phyloP scores from a whole-genome alignment of 768 basidiomycete genomes.

The Suillus weaverae region DNA sequence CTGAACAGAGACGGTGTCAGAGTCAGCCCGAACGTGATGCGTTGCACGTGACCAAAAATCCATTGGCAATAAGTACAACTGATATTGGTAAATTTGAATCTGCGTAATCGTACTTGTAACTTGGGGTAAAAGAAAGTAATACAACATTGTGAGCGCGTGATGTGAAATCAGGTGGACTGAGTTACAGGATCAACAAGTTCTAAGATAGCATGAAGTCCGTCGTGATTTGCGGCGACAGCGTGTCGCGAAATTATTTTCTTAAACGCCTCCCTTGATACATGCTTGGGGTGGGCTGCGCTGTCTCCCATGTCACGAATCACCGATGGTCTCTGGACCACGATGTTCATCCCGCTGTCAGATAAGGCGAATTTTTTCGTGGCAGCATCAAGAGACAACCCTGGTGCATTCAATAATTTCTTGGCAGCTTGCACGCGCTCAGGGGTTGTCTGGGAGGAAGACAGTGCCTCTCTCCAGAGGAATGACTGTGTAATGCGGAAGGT shows the following conservation, averaged over 20 bases:
- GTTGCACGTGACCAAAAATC: background rate
- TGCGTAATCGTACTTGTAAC: background rate
- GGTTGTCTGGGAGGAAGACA: background rate
- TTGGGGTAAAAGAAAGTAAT: background rate
- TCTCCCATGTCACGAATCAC: background rate
- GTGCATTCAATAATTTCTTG: background rate
- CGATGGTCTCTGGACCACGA: background rate
- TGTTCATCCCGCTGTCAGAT: background rate
- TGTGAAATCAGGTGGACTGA: background rate
- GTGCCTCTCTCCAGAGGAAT: slow-evolving; percentile 3
- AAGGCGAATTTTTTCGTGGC: background rate
- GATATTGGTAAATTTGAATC: background rate
- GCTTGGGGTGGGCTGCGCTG: background rate
- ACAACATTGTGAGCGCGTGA: background rate
- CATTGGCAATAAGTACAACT: too few species aligned
- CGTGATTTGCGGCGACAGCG: background rate
- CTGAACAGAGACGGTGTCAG: background rate
- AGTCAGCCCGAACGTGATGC: background rate
- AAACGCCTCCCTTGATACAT: background rate
- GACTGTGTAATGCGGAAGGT: background rate
- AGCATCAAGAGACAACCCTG: background rate
- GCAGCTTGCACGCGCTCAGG: background rate
- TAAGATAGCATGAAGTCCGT: background rate
- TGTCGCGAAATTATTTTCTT: background rate
- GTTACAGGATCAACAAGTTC: background rate